Conservation (phyloP, 768 basidiomycete genomes). For the Tylopilus cervinicoccineus region DNA sequence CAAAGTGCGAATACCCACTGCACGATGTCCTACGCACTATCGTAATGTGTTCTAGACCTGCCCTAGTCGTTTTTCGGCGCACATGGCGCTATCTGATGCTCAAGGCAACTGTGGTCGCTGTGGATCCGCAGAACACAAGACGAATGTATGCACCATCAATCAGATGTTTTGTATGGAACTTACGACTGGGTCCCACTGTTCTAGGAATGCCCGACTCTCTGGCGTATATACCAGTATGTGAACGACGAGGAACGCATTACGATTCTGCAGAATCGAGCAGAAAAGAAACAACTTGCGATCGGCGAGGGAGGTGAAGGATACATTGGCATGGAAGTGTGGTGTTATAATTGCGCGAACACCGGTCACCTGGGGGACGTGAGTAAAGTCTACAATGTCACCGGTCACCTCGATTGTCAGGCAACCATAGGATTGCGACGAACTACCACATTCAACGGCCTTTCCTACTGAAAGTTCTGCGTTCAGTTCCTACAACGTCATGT, state of each 20-base stretch:
- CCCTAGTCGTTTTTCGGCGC: slow-evolving; percentile 51
- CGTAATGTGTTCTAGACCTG: slow-evolving; percentile 47
- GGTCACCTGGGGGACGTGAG: slow-evolving; percentile 82
- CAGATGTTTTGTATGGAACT: neutral
- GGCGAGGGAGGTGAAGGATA: slow-evolving; percentile 79
- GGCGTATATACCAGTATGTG: slow-evolving; percentile 77
- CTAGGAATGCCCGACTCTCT: slow-evolving; percentile 80
- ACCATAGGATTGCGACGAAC: slow-evolving; percentile 57
- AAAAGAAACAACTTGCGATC: slow-evolving; percentile 45
- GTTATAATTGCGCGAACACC: slow-evolving; percentile 70
- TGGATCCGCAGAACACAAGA: slow-evolving; percentile 57
- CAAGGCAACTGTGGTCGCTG: slow-evolving; percentile 65
- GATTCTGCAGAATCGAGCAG: slow-evolving; percentile 44
- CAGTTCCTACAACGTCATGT: slow-evolving; percentile 52
- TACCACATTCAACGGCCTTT: slow-evolving; percentile 36
- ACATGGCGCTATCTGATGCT: slow-evolving; percentile 14
- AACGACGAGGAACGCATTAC: slow-evolving; percentile 46
- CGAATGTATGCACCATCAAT: slow-evolving; percentile 44
- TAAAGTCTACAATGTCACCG: slow-evolving; percentile 5
- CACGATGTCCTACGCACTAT: neutral
- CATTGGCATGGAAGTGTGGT: slow-evolving; percentile 71
- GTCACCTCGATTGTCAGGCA: neutral
- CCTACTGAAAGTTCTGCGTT: slow-evolving; percentile 65
- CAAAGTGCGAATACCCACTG: slow-evolving; percentile 35
- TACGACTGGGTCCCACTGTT: neutral